Evolutionary conservation across 2,329 filamentous ascomycete genomes (phyloP).

Genomic region (Septoria petroselini): DNA sequence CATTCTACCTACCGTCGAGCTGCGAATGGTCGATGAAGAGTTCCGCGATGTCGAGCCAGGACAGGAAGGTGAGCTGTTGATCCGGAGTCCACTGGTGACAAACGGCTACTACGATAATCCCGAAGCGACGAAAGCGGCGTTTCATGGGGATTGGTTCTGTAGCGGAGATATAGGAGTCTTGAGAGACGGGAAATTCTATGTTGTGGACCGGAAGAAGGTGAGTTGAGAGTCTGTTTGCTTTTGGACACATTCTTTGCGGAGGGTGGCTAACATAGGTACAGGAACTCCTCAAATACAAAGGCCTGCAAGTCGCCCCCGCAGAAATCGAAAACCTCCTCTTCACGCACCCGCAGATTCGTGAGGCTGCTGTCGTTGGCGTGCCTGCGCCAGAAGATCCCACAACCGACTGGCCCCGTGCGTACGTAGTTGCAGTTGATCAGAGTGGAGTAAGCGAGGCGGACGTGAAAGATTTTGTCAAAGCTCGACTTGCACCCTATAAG

Average conservation of each 20-base stretch:
- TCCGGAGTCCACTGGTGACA: slow-evolving; percentile 40
- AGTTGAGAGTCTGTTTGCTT: no score
- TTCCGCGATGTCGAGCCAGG: slow-evolving; percentile 42
- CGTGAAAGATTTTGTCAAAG: slow-evolving; percentile 42
- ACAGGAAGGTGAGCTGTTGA: slow-evolving; percentile 33
- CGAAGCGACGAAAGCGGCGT: slow-evolving; percentile 65
- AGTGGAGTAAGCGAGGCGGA: slow-evolving; percentile 35
- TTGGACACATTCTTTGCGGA: no score
- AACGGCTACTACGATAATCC: slow-evolving; percentile 73
- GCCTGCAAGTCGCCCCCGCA: slow-evolving; percentile 48
- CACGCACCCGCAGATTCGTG: slow-evolving; percentile 42
- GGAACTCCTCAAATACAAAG: slow-evolving; percentile 57
- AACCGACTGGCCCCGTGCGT: slow-evolving; percentile 46
- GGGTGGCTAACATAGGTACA: no score
- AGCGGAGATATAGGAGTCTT: slow-evolving; percentile 79
- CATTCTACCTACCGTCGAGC: slow-evolving; percentile 42
- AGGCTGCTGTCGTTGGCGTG: slow-evolving; percentile 46
- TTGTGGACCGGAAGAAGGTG: slow-evolving; percentile 67
- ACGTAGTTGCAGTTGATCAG: slow-evolving; percentile 40
- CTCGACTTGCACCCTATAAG: slow-evolving; percentile 47
- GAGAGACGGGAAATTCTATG: slow-evolving; percentile 75
- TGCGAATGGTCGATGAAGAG: slow-evolving; percentile 44
- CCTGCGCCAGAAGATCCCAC: slow-evolving; percentile 46
- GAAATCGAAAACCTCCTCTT: slow-evolving; percentile 48
- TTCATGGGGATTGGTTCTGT: slow-evolving; percentile 80